Conservation (phyloP, 2,329 filamentous ascomycete genomes). For the Periconia macrospinosa region DNA sequence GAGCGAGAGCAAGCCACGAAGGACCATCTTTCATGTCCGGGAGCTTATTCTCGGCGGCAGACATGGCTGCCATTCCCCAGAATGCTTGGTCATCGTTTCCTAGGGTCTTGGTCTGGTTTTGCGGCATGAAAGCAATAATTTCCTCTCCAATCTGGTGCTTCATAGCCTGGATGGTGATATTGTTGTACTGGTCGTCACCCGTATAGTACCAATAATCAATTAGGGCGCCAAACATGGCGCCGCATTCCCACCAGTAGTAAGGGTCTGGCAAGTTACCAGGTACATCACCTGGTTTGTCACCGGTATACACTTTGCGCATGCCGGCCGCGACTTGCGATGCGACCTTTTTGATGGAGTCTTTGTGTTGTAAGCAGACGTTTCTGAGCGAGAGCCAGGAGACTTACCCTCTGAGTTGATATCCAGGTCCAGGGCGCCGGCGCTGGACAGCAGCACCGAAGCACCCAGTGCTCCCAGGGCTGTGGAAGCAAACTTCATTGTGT, state of each 20-base stretch:
- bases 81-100: conserved; percentile 63
- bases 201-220: conserved; percentile 50
- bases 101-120: conserved; percentile 62
- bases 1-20: conserved; percentile 67
- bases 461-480: conserved; percentile 33
- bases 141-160: conserved; percentile 70
- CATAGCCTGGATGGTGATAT: conserved; percentile 56
- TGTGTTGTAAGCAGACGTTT: conserved; percentile 15
- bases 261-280: conserved; percentile 58
- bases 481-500: conserved; percentile 37
- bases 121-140: conserved; percentile 76
- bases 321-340: conserved; percentile 63
- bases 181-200: conserved; percentile 43
- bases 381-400: conserved; percentile 3
- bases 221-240: conserved; percentile 44
- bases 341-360: conserved; percentile 65
- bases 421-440: conserved; percentile 35
- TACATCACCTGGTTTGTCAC: conserved; percentile 61
- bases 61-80: conserved; percentile 62
- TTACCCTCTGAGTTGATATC: conserved; percentile 33
- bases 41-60: conserved; percentile 57
- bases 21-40: conserved; percentile 54
- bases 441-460: conserved; percentile 33
- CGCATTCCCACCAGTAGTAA: conserved; percentile 50
- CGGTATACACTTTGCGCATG: conserved; percentile 66